Percentiles rank a stretch among this genome's conserved stretches.
Conservation (phyloP, 192 early-diverging fungal species). For the Backusella parvicylindrica region DNA sequence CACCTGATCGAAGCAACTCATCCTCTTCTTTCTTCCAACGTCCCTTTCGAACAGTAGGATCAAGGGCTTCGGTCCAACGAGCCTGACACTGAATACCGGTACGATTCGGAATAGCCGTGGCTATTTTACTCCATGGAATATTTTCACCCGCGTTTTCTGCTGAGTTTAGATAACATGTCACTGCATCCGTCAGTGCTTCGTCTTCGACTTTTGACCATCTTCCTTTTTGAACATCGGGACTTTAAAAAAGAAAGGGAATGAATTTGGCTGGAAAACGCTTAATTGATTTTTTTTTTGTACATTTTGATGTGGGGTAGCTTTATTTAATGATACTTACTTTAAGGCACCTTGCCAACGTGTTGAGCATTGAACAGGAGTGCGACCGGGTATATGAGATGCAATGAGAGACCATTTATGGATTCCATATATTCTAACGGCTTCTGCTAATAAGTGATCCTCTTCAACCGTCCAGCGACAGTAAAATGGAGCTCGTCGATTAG, state of each 20-base stretch:
- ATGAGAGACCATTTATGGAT: constrained; percentile 40
- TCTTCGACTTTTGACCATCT: constrained; percentile 28
- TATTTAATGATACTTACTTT: constrained; percentile 18
- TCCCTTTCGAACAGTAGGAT: constrained; percentile 48
- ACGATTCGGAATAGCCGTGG: constrained; percentile 35
- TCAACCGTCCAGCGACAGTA: constrained; percentile 37
- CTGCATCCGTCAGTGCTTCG: constrained; percentile 10
- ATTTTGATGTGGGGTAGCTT: neutral
- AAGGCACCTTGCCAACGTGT: constrained; percentile 37
- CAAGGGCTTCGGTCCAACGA: constrained; percentile 52
- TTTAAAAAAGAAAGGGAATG: neutral
- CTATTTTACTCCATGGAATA: constrained; percentile 38
- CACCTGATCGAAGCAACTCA: constrained; percentile 48
- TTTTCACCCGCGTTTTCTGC: neutral
- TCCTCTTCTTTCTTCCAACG: constrained; percentile 48
- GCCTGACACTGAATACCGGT: constrained; percentile 57
- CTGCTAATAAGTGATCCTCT: constrained; percentile 29
- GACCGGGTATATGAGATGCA: constrained; percentile 26
- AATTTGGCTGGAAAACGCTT: neutral
- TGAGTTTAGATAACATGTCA: neutral
- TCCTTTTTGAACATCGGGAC: constrained; percentile 25
- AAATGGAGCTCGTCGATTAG: constrained; percentile 27
- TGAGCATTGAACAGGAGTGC: constrained; percentile 38
- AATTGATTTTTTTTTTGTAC: neutral
- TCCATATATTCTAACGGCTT: constrained; percentile 30